phyloP scores from a whole-genome alignment of 2,329 filamentous ascomycete genomes.

The Colletotrichum godetiae region DNA sequence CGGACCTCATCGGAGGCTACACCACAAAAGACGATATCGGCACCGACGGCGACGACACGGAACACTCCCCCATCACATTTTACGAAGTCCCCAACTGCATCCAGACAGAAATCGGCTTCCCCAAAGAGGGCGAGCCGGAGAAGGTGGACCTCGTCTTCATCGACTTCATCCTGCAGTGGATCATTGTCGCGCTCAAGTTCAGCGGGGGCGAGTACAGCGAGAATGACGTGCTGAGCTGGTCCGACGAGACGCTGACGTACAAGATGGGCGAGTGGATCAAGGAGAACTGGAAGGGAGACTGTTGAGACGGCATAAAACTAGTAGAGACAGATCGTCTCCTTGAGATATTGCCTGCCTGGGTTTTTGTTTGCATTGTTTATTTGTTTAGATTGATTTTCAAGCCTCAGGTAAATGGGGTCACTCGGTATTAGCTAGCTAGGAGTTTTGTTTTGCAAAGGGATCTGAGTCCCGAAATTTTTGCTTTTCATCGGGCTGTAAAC shows the following conservation, averaged over 20 bases:
- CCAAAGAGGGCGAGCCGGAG: slow-evolving; percentile 66
- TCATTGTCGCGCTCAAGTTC: slow-evolving; percentile 78
- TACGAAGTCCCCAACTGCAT: slow-evolving; percentile 88
- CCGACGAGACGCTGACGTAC: slow-evolving; percentile 66
- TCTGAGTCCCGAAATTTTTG: neutral
- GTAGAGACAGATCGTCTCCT: neutral
- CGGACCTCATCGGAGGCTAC: slow-evolving; percentile 75
- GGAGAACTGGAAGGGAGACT: slow-evolving; percentile 66
- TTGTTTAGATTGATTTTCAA: neutral
- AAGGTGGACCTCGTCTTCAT: slow-evolving; percentile 90
- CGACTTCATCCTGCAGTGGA: slow-evolving; percentile 88
- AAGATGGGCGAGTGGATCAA: slow-evolving; percentile 68
- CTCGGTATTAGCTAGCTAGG: neutral
- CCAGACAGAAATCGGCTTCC: slow-evolving; percentile 74
- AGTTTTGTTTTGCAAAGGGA: slow-evolving; percentile 6
- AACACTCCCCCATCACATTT: slow-evolving; percentile 80
- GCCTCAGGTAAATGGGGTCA: neutral
- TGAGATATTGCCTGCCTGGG: neutral
- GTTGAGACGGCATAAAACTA: slow-evolving; percentile 42
- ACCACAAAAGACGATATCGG: slow-evolving; percentile 90
- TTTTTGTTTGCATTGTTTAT: neutral
- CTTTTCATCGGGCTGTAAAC: neutral
- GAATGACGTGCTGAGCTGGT: slow-evolving; percentile 62
- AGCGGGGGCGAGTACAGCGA: slow-evolving; percentile 62
- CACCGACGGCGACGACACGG: slow-evolving; percentile 87